Conservation (phyloP, 805 yeast species). For the Myxozyma neotropica region DNA sequence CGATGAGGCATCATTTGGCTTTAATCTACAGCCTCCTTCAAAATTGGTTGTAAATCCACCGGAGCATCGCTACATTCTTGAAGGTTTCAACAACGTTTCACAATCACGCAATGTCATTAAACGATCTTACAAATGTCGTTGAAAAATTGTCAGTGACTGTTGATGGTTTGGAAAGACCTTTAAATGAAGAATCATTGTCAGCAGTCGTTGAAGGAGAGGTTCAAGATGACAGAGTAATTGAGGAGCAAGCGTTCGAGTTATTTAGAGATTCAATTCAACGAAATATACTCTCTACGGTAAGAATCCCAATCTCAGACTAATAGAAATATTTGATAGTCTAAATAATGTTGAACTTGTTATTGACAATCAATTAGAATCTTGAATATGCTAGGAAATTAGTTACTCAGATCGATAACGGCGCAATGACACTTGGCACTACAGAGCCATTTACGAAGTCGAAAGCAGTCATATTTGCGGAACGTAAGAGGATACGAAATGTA, state of each 20-base stretch:
- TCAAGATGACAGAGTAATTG: not conserved
- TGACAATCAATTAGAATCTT: too few species aligned
- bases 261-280: constrained; percentile 20
- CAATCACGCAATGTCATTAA: constrained; percentile 13
- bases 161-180: constrained; percentile 2
- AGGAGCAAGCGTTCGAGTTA: constrained; percentile 6
- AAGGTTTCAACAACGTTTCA: not conserved
- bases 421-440: not conserved
- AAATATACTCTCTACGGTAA: constrained; percentile 23
- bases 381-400: constrained; percentile 30
- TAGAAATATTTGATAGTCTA: too few species aligned
- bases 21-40: too few species aligned
- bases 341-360: too few species aligned
- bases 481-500: constrained; percentile 26
- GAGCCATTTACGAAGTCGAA: constrained; percentile 6
- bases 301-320: too few species aligned
- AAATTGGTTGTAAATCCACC: too few species aligned
- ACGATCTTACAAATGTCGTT: constrained; percentile 12
- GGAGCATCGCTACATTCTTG: too few species aligned
- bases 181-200: not conserved
- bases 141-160: constrained; percentile 5
- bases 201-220: not conserved
- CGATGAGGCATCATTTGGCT: too few species aligned
- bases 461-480: constrained; percentile 18
- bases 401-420: constrained; percentile 16